Percentiles rank a stretch among this genome's conserved stretches.
These are phyloP conservation scores for Narthecium ossifragum DNA, from an alignment of 106 monocot species.

Conservation along the genomic window DNA sequence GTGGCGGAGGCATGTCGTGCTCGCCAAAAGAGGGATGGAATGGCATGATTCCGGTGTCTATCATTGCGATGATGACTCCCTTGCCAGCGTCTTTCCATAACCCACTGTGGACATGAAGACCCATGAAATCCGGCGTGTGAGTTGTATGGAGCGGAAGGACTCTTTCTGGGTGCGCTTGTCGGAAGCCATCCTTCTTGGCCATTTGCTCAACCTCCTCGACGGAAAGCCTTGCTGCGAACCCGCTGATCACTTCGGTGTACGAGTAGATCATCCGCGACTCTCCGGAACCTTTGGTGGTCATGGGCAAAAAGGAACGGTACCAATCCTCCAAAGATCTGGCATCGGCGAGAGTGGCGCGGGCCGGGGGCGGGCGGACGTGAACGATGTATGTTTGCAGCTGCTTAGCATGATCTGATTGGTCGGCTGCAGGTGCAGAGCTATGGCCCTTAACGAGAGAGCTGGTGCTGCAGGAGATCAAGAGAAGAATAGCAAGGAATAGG, in stretches of 20 bases:
- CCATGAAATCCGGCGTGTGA: not conserved
- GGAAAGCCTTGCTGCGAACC: not conserved
- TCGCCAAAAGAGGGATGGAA: not conserved
- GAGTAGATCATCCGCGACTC: not conserved
- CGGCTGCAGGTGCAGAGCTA: too few relatives aligned
- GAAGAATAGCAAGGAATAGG: not conserved
- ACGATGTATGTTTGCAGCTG: not conserved
- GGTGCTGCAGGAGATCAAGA: not conserved
- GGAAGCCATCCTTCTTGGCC: constrained; percentile 2
- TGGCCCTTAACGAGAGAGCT: not conserved
- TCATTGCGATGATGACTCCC: not conserved
- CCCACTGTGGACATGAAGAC: not conserved
- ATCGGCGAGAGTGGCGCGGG: too few relatives aligned
- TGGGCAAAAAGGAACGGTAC: not conserved
- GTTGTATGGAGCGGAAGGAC: not conserved
- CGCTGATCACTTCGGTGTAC: not conserved
- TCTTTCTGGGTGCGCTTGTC: not conserved
- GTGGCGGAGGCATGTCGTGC: constrained; percentile 2
- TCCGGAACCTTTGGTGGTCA: too few relatives aligned
- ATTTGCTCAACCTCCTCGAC: not conserved
- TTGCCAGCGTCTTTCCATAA: not conserved
- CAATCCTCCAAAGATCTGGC: not conserved
- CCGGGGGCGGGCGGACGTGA: not conserved
- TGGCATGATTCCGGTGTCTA: not conserved
- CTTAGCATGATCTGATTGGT: too few relatives aligned